These are phyloP conservation scores for Citrus sp. DNA, from an alignment of 345 rosid genomes.

Conservation along the genomic window DNA sequence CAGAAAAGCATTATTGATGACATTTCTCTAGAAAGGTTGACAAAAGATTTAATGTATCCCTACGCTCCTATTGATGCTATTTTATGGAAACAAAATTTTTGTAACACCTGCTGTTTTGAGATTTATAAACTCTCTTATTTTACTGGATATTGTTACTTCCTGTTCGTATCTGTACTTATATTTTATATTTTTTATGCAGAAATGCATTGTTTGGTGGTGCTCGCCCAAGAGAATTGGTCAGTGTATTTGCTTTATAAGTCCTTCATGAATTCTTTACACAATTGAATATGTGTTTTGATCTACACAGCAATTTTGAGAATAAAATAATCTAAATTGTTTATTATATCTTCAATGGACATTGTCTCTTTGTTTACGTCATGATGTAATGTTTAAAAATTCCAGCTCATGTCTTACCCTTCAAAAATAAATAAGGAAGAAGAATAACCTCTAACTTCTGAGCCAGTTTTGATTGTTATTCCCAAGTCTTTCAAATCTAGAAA, in stretches of 20 bases:
- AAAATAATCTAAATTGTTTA: not conserved
- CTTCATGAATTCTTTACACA: not conserved
- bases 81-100: no score
- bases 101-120: not conserved
- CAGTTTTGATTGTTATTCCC: not conserved
- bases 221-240: slow-evolving; percentile 78
- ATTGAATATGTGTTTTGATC: slow-evolving; percentile 4
- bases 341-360: not conserved
- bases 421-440: not conserved
- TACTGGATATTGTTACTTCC: not conserved
- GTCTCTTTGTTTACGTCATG: not conserved
- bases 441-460: not conserved
- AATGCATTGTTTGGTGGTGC: slow-evolving; percentile 76
- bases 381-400: not conserved
- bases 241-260: slow-evolving; percentile 17
- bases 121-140: not conserved
- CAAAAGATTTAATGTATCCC: no score
- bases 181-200: slow-evolving; percentile 46
- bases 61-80: no score
- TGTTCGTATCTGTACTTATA: not conserved
- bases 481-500: no score
- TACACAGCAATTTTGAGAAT: not conserved
- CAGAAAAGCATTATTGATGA: no score
- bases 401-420: not conserved
- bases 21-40: no score